phyloP scores from a whole-genome alignment of 176 grass and related monocot species.

The Coix lacrymajobi region DNA sequence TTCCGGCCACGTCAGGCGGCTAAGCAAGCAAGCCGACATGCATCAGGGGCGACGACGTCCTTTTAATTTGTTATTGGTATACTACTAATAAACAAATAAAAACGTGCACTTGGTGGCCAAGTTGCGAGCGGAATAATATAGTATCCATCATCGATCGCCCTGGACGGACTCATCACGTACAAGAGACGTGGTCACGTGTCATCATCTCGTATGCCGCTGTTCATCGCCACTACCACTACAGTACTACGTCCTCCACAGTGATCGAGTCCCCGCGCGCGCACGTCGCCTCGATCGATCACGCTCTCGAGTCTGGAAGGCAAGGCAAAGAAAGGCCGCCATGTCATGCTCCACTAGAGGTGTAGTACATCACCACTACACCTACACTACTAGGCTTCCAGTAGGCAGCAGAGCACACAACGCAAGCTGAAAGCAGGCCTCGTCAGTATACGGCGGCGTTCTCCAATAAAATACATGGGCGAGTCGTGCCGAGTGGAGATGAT shows the following conservation, averaged over 20 bases:
- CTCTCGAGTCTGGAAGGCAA: too few species aligned
- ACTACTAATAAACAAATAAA: not conserved
- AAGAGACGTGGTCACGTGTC: not conserved
- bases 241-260: too few species aligned
- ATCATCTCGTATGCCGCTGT: not conserved
- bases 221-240: too few species aligned
- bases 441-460: too few species aligned
- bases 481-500: too few species aligned
- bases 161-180: not conserved
- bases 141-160: not conserved
- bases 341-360: not conserved
- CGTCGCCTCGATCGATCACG: too few species aligned
- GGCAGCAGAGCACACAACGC: too few species aligned
- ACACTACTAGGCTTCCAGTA: too few species aligned
- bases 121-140: not conserved
- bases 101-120: conserved; percentile 17
- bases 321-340: not conserved
- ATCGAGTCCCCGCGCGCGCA: not conserved
- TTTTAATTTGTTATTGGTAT: too few species aligned
- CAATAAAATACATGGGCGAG: too few species aligned
- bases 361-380: too few species aligned
- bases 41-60: not conserved
- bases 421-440: too few species aligned
- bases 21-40: not conserved
- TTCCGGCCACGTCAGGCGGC: not conserved